Conservation (phyloP, 2,329 filamentous ascomycete genomes). For the Gaeumannomyces sp. region DNA sequence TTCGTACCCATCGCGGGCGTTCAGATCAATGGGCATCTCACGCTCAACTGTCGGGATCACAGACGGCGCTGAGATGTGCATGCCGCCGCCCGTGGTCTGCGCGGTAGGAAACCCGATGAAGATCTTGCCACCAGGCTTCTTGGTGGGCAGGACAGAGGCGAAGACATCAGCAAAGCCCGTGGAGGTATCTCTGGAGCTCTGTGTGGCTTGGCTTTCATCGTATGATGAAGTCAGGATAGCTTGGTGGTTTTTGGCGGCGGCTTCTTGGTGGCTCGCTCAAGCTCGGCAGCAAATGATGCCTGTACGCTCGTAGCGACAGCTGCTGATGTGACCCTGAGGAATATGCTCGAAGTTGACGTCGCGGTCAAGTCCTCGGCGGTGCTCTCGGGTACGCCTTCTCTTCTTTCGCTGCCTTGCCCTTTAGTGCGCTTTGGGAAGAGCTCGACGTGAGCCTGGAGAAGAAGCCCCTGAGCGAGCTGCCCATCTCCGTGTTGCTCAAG, state of each 20-base stretch:
- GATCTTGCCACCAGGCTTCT: slow-evolving; percentile 73
- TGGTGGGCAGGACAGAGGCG: slow-evolving; percentile 80
- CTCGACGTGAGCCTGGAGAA: slow-evolving; percentile 68
- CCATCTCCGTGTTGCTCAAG: slow-evolving; percentile 41
- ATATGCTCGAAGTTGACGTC: slow-evolving; percentile 70
- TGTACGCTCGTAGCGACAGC: slow-evolving; percentile 71
- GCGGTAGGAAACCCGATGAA: slow-evolving; percentile 98
- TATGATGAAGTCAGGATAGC: slow-evolving; percentile 89
- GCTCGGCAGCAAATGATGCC: slow-evolving; percentile 68
- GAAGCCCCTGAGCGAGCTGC: slow-evolving; percentile 65
- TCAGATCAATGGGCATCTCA: slow-evolving; percentile 93
- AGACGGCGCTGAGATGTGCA: slow-evolving; percentile 92
- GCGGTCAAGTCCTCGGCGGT: slow-evolving; percentile 67
- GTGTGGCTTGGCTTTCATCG: slow-evolving; percentile 66
- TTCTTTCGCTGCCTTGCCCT: slow-evolving; percentile 52
- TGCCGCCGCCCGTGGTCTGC: slow-evolving; percentile 88
- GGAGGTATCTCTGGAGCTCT: slow-evolving; percentile 38
- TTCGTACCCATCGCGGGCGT: slow-evolving; percentile 88
- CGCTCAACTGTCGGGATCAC: slow-evolving; percentile 96
- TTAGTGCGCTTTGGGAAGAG: slow-evolving; percentile 42
- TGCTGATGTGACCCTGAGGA: slow-evolving; percentile 81
- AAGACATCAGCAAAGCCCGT: slow-evolving; percentile 66
- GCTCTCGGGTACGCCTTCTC: slow-evolving; percentile 56
- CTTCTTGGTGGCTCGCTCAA: slow-evolving; percentile 95
- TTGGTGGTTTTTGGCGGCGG: slow-evolving; percentile 83